phyloP scores from a whole-genome alignment of 495 filamentous ascomycete genomes.

The Sabuloglossum arenarium region DNA sequence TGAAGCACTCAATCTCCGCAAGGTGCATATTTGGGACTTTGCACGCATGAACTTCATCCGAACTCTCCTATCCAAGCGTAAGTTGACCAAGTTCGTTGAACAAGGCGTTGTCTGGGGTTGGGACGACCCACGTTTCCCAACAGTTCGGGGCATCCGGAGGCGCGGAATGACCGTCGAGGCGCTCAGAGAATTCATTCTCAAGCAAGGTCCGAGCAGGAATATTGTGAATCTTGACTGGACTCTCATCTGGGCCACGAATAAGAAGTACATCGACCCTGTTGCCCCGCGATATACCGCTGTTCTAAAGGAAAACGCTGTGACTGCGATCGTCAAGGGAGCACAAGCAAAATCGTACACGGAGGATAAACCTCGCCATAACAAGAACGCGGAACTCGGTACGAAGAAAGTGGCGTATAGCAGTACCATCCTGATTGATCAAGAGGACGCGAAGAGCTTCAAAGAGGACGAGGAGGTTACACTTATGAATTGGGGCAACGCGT shows the following conservation, averaged over 20 bases:
- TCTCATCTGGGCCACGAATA: conserved; percentile 84
- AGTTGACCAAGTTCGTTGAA: conserved; percentile 85
- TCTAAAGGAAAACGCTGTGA: conserved; percentile 41
- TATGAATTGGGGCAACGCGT: conserved; percentile 91
- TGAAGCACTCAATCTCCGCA: conserved; percentile 61
- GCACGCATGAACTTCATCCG: conserved; percentile 88
- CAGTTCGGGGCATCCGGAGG: conserved; percentile 67
- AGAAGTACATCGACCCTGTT: conserved; percentile 84
- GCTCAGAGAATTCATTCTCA: conserved; percentile 77
- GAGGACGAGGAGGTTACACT: conserved; percentile 82
- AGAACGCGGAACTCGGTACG: conserved; percentile 62
- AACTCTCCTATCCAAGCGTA: conserved; percentile 81
- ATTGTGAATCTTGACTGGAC: conserved; percentile 84
- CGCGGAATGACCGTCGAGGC: conserved; percentile 84
- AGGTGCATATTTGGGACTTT: conserved; percentile 95
- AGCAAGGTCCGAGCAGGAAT: conserved; percentile 77
- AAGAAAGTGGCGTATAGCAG: conserved; percentile 66
- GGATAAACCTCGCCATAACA: conserved; percentile 67
- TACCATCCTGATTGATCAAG: conserved; percentile 62
- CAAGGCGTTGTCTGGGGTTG: conserved; percentile 72
- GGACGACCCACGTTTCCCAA: conserved; percentile 92
- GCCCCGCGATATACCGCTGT: conserved; percentile 72
- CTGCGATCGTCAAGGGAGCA: conserved; percentile 44
- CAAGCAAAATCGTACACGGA: conserved; percentile 41
- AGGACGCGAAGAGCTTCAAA: conserved; percentile 60